Evolutionary conservation across 305 asterid genomes (phyloP), one percentile per base, ranked within the genome.

Genomic region (Solanum aculeatissimum): DNA sequence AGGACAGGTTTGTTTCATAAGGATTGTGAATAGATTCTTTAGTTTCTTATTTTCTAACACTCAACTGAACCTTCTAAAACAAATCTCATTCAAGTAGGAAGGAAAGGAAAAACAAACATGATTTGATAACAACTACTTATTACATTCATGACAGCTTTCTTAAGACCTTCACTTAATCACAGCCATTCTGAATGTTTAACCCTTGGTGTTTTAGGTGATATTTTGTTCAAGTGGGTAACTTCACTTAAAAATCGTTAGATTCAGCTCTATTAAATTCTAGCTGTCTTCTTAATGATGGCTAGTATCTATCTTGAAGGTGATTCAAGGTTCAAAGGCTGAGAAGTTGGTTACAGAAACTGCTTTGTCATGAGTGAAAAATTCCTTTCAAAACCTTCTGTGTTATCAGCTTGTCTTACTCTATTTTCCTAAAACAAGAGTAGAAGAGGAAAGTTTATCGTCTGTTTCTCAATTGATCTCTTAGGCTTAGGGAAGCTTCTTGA

Each of bases 1-100:
- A 91, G 92, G 87, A 95, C 99, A 90, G 99, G 99, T 95, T 42
- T 85, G 74, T 62, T 83, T 45, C 43, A 15, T 47, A 49, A 49
- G 23, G 15, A 68, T 8, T 68, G n/a, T 35, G 14, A 15, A 35
- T 16, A 4, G 25, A 68, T 35, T 68, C 23, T 82, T 65, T 35
- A n/a, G 23, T 45, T 25, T 69, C 49, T 69, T 38, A 69, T 38
- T 16, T 19, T 38, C 19, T 45, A 38, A 38, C 18, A 11, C 77
- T 35, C 25, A 18, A 68, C 16, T 68, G 49, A 68, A 35, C 77
- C 77, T 69, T 38, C 4, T 19, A 35, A 9, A 2, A 32, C 74
- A 19, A 69, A 69, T 63, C 74, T 51, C 15, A 27, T 49, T 49
- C 62, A 75, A 15, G 63, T 27, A 25, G 43, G 62, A 27, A 27